Base-by-base conservation (phyloP, 2,329 filamentous ascomycete species). In the Colletotrichum trifolii region DNA sequence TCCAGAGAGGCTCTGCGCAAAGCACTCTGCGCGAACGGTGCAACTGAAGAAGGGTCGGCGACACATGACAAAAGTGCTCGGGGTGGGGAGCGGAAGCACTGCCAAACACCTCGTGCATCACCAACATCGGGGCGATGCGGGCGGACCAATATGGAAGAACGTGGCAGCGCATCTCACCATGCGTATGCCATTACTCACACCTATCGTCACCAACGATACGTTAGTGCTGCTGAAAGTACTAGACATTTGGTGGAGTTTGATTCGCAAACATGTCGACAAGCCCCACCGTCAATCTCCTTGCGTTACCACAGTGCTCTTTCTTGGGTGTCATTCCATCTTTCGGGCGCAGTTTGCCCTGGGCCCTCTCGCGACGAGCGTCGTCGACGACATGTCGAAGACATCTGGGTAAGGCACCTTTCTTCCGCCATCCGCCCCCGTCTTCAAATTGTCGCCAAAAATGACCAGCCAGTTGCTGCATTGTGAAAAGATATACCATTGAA, bases 161-260 rank as follows among this genome's bases (percentile, higher is more conserved):
- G 17, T 39, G 42, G 33, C 42, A 49, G 60, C 43, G 49, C 48
- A 50, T 49, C 60, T 38, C 48, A 49, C 38, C 47, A 48, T 47
- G 54, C 54, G 46, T 33, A 42, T 54, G 49, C 45, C 55, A 54
- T 49, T 43, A 46, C 45, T 60, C 10, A 36, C 46, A 25, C 25
- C 25, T 25, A 25, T 48, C 35, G 36, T 42, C 13, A 33, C 36
- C 33, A 57, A 35, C 15, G 43, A 57, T 57, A 46, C 46, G 45
- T 49, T 39, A 34, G 34, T 34, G 39, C 46, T 33, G 38, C 47
- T 13, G 33, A 15, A 17, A 34, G 35, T 34, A 56, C 43, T 38
- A 15, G 46, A 40, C 33, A 5, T 17, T 11, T 25, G 33, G 25
- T 25, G 25, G 25, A 5, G 25, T 25, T 25, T 25, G 25, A 25